phyloP scores from a whole-genome alignment of 306 rosid genomes.

The Prunus mume region DNA sequence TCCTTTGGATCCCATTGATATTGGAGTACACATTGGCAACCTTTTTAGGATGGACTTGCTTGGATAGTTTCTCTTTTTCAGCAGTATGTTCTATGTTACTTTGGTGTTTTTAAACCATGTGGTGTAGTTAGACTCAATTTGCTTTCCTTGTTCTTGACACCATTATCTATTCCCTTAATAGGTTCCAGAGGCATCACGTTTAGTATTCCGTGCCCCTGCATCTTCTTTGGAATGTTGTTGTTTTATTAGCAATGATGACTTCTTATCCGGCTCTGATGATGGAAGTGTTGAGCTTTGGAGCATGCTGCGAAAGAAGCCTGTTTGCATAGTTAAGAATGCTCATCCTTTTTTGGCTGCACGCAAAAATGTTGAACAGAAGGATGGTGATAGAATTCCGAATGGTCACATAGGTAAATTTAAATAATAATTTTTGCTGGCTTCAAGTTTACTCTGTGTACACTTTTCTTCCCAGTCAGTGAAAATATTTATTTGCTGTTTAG shows the following conservation, averaged over 20 bases:
- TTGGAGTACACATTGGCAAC: background rate
- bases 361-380: constrained; percentile 40
- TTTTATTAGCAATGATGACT: constrained; percentile 75
- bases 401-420: constrained; percentile 55
- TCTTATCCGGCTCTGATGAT: constrained; percentile 84
- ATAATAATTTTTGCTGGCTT: background rate
- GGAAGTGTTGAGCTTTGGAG: constrained; percentile 92
- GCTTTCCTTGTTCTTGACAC: constrained; percentile 5
- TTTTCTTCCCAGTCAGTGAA: background rate
- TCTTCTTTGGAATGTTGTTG: constrained; percentile 87
- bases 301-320: constrained; percentile 72
- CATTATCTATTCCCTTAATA: constrained; percentile 29
- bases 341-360: constrained; percentile 46
- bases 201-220: constrained; percentile 84
- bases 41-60: background rate
- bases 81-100: constrained; percentile 7
- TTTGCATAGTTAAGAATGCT: constrained; percentile 70
- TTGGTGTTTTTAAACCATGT: background rate
- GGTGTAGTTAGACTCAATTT: background rate
- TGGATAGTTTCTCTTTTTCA: constrained; percentile 1
- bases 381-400: constrained; percentile 48
- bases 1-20: background rate
- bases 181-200: constrained; percentile 97
- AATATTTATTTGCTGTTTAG: background rate
- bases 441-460: background rate